A percentile compares a stretch with the other conserved stretches of the same genome.
Evolutionary conservation across 129 eudicot species (phyloP).

Genomic region (Arctium lappa): DNA sequence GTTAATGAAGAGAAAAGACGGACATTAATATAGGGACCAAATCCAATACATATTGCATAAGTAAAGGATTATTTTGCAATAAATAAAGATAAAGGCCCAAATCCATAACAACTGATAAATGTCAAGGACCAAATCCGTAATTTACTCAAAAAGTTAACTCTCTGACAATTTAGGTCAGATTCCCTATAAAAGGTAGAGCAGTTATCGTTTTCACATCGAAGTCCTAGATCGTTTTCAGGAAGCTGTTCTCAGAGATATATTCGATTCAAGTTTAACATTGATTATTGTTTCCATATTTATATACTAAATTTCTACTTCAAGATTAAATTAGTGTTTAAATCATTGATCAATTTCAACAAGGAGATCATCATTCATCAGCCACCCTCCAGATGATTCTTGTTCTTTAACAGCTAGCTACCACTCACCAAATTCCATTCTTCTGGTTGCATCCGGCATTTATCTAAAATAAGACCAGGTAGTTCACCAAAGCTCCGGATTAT

Average conservation of each 20-base stretch:
- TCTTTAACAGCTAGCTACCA: constrained; percentile 5
- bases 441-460: constrained; percentile 1
- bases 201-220: not conserved
- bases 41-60: no score
- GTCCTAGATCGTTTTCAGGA: constrained; percentile 11
- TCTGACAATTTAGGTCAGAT: not conserved
- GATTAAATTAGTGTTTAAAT: no score
- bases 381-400: not conserved
- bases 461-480: not conserved
- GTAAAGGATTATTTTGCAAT: no score
- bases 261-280: not conserved
- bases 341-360: not conserved
- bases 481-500: constrained; percentile 14
- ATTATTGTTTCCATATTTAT: not conserved
- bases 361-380: not conserved
- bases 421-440: constrained; percentile 19
- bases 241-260: not conserved
- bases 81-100: no score
- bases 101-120: no score
- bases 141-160: not conserved
- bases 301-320: not conserved
- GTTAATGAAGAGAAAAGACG: no score
- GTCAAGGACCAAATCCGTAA: no score
- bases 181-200: not conserved
- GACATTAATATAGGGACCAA: no score